These are phyloP conservation scores for Hypomyces perniciosus DNA, from an alignment of 2,329 filamentous ascomycete species.

Conservation along the genomic window DNA sequence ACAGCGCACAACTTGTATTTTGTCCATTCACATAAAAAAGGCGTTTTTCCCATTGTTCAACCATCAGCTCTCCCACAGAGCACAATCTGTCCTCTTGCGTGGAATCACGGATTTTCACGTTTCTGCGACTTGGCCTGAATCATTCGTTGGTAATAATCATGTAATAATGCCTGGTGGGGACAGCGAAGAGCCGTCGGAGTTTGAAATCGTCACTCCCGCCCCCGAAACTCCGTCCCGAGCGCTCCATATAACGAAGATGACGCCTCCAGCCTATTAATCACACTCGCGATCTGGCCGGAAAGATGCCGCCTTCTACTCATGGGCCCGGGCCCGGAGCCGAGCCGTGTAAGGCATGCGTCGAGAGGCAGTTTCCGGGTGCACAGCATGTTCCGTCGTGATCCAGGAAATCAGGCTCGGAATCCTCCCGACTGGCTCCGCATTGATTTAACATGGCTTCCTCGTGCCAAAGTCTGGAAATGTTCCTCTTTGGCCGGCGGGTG, in stretches of 20 bases:
- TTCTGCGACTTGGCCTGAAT: too few relatives aligned
- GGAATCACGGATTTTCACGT: too few relatives aligned
- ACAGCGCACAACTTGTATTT: too few relatives aligned
- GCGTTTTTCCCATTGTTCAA: too few relatives aligned
- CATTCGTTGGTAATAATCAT: too few relatives aligned
- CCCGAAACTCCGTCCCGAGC: slow-evolving; percentile 3
- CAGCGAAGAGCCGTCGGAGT: too few relatives aligned
- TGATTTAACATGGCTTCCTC: slow-evolving; percentile 1
- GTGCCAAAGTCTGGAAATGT: slow-evolving; percentile 1
- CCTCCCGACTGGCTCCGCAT: slow-evolving; percentile 1
- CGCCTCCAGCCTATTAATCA: not conserved
- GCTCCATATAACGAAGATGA: too few relatives aligned
- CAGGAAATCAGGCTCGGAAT: not conserved
- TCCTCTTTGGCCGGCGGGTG: not conserved
- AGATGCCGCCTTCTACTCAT: not conserved
- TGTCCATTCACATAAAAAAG: too few relatives aligned
- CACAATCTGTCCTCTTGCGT: too few relatives aligned
- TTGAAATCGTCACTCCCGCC: not conserved
- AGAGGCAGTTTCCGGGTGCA: not conserved
- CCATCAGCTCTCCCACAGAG: too few relatives aligned
- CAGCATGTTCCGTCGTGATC: not conserved
- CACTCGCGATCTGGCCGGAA: not conserved
- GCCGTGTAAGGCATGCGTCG: not conserved
- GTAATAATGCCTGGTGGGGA: too few relatives aligned
- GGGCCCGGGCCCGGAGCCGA: not conserved